Base-by-base conservation (phyloP, 257 asterid species). In the Ilex aquifolium region DNA sequence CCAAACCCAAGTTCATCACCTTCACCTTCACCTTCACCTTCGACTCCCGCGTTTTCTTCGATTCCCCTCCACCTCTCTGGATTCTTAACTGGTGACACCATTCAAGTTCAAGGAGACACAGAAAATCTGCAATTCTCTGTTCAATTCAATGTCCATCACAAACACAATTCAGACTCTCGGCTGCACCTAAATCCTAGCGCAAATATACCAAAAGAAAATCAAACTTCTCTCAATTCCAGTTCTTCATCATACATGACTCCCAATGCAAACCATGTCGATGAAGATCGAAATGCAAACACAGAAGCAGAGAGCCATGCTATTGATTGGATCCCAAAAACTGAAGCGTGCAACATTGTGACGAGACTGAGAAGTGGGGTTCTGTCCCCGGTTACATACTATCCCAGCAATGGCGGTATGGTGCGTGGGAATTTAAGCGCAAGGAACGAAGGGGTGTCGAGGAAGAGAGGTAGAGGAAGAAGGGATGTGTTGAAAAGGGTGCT, bases 321-420 rank as follows among this genome's bases (percentile, higher is more conserved):
- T 42, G 10, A 42, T 42, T 42, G 12, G 48, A 42, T 7, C 48
- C 48, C 7, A 42, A 42, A 1, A 42, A 42, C 48, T 11, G 12
- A 42, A 42, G 12, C 1, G 29, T 44, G 48, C 27, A 69, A 42
- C 57, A 59, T 71, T 29, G 17, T 61, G 67, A 79, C 79, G 62
- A 65, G 84, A 73, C 56, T 75, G 77, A 79, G 77, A 68, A 69
- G 77, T 44, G 81, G 79, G 16, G 74, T 67, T 16, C 57, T 69
- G 60, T 68, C 76, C 61, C 80, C 74, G 1, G 27, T 21, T 21
- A 21, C 27, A 21, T 21, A 21, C 27, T 21, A 21, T 21, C 27
- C 27, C 27, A 21, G 27, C 27, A 21, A 21, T 21, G 27, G 27
- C 27, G 27, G 27, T 21, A 0, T 21, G 27, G 27, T 21, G 27